phyloP scores from a whole-genome alignment of 108 stramenopile species.

The Pseudonitzschia multistriata region DNA sequence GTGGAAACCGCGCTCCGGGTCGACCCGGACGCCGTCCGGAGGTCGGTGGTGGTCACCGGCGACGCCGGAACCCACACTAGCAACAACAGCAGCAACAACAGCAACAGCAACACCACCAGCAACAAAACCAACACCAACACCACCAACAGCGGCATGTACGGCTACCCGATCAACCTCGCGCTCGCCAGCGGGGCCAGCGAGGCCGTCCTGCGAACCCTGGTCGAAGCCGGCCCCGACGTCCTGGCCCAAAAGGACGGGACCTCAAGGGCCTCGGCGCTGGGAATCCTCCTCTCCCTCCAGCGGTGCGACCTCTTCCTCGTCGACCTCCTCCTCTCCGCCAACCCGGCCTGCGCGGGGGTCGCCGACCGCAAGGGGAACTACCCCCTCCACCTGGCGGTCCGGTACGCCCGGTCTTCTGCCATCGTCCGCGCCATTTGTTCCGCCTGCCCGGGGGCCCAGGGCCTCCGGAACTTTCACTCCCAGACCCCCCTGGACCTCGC shows the following conservation, averaged over 20 bases:
- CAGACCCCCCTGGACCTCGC: slow-evolving; percentile 54
- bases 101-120: too few species aligned
- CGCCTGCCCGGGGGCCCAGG: slow-evolving; percentile 34
- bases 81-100: slow-evolving; percentile 10
- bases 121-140: too few species aligned
- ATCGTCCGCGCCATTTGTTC: slow-evolving; percentile 23
- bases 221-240: slow-evolving; percentile 40
- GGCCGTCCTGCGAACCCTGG: slow-evolving; percentile 37
- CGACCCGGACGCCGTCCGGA: slow-evolving; percentile 39
- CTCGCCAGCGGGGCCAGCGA: slow-evolving; percentile 26
- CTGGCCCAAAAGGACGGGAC: slow-evolving; percentile 38
- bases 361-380: slow-evolving; percentile 38
- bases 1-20: slow-evolving; percentile 43
- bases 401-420: slow-evolving; percentile 10
- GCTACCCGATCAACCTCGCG: slow-evolving; percentile 47
- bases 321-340: slow-evolving; percentile 30
- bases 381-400: slow-evolving; percentile 45
- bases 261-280: slow-evolving; percentile 28
- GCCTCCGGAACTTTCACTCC: slow-evolving; percentile 46
- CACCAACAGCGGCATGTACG: slow-evolving; percentile 16
- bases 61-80: slow-evolving; percentile 19
- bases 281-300: slow-evolving; percentile 28
- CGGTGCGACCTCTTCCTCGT: slow-evolving; percentile 13
- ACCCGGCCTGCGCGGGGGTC: slow-evolving; percentile 29
- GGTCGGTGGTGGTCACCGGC: slow-evolving; percentile 21